A percentile compares a stretch with the other conserved stretches of the same genome.
Conservation (phyloP, 2,329 filamentous ascomycete species). For the Endoconidiophora laricicola region DNA sequence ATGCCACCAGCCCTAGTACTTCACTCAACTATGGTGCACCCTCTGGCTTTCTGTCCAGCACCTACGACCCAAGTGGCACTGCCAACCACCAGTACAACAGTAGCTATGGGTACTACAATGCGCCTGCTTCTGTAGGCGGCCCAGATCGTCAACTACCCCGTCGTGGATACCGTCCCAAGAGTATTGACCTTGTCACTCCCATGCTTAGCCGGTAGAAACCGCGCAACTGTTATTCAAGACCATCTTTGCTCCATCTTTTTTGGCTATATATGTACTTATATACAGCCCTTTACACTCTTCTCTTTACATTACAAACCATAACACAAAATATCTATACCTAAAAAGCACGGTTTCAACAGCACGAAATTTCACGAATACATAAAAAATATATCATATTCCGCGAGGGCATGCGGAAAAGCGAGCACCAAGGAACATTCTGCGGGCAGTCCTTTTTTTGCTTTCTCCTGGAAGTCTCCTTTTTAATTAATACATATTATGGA, state of each 20-base stretch:
- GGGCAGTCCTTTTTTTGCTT: too few species aligned
- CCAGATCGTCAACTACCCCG: conserved; percentile 42
- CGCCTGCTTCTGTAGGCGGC: conserved; percentile 18
- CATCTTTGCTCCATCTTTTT: neutral
- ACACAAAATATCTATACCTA: too few species aligned
- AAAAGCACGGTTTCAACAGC: conserved; percentile 10
- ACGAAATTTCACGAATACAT: neutral
- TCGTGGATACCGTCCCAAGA: conserved; percentile 40
- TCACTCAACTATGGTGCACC: conserved; percentile 31
- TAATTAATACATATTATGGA: too few species aligned
- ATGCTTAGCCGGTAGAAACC: conserved; percentile 30
- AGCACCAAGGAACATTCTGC: too few species aligned
- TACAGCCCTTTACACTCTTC: neutral
- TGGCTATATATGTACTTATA: neutral
- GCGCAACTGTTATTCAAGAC: neutral
- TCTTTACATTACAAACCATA: too few species aligned
- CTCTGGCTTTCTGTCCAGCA: conserved; percentile 31
- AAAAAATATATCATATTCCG: too few species aligned
- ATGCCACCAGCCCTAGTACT: conserved; percentile 33
- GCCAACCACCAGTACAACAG: conserved; percentile 22
- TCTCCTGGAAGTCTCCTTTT: too few species aligned
- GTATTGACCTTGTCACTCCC: conserved; percentile 47
- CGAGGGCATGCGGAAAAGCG: too few species aligned
- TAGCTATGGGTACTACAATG: conserved; percentile 14
- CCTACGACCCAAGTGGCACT: conserved; percentile 28